Conservation (phyloP, 2,329 filamentous ascomycete genomes). For the Ophiosphaerella korrae region DNA sequence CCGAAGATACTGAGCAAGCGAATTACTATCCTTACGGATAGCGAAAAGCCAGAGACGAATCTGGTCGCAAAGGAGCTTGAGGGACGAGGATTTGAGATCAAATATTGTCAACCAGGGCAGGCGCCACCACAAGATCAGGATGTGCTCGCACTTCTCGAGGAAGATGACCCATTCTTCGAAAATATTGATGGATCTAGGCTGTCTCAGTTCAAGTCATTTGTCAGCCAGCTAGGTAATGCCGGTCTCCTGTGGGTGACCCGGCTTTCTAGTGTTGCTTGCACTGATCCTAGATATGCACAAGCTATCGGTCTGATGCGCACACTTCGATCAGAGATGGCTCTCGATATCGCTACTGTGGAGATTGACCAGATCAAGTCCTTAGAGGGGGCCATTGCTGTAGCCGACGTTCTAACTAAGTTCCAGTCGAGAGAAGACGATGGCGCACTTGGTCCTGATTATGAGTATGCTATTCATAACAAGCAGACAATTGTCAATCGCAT, state of each 20-base stretch:
- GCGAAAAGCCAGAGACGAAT: too few species aligned
- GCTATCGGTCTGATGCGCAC: constrained; percentile 36
- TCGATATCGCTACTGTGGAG: constrained; percentile 34
- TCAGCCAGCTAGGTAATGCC: neutral
- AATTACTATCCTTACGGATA: too few species aligned
- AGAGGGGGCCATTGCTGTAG: neutral
- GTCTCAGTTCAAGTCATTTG: neutral
- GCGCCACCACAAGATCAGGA: too few species aligned
- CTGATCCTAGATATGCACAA: constrained; percentile 36
- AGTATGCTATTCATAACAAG: constrained; percentile 32
- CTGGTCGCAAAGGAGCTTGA: too few species aligned
- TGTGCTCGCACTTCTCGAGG: too few species aligned
- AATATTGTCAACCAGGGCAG: too few species aligned
- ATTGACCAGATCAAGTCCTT: constrained; percentile 8
- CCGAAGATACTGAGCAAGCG: too few species aligned
- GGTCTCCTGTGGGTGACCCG: neutral
- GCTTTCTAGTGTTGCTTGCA: constrained; percentile 20
- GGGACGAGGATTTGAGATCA: too few species aligned
- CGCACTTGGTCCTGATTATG: constrained; percentile 24
- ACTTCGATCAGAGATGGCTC: constrained; percentile 31
- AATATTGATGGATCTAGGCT: too few species aligned
- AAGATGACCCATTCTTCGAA: too few species aligned
- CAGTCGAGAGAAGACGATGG: neutral
- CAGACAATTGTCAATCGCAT: constrained; percentile 24
- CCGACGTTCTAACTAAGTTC: constrained; percentile 12